A percentile compares a stretch with the other conserved stretches of the same genome.
Evolutionary conservation across 805 yeast species (phyloP).

Genomic region (Candida rishiriensis): DNA sequence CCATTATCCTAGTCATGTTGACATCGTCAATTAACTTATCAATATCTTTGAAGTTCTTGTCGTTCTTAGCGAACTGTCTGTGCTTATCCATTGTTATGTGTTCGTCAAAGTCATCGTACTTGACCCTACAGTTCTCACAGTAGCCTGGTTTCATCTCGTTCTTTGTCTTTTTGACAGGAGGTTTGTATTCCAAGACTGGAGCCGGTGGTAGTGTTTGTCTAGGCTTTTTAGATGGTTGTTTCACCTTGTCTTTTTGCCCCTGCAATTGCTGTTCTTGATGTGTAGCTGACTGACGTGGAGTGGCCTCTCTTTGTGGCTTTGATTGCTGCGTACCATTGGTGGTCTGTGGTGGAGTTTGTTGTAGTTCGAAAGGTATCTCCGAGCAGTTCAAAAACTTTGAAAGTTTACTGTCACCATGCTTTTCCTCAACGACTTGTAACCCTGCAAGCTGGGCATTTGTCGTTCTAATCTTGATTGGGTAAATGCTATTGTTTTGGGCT

Average conservation of each 20-base stretch:
- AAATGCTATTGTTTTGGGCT: not conserved
- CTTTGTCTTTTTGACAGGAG: constrained; percentile 14
- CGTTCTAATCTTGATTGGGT: constrained; percentile 4
- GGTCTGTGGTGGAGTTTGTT: not conserved
- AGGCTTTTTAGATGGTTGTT: no score
- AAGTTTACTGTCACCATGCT: no score
- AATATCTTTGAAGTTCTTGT: constrained; percentile 67
- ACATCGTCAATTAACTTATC: constrained; percentile 62
- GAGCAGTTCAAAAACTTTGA: no score
- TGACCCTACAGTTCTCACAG: constrained; percentile 89
- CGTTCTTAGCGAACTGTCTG: constrained; percentile 69
- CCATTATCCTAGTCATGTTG: constrained; percentile 20
- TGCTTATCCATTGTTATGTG: constrained; percentile 72
- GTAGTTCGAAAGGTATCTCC: not conserved
- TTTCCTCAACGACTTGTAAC: not conserved
- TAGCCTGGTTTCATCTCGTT: constrained; percentile 55
- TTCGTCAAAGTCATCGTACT: constrained; percentile 72
- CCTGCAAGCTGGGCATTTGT: constrained; percentile 5
- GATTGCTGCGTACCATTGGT: not conserved
- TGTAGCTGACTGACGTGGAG: no score
- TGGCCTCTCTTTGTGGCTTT: no score
- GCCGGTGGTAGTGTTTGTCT: no score
- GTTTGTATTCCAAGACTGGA: no score
- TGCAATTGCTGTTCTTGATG: no score
- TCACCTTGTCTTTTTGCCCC: no score